These are phyloP conservation scores for Otatea glauca DNA, from an alignment of 176 grass and related monocot species.

Conservation along the genomic window DNA sequence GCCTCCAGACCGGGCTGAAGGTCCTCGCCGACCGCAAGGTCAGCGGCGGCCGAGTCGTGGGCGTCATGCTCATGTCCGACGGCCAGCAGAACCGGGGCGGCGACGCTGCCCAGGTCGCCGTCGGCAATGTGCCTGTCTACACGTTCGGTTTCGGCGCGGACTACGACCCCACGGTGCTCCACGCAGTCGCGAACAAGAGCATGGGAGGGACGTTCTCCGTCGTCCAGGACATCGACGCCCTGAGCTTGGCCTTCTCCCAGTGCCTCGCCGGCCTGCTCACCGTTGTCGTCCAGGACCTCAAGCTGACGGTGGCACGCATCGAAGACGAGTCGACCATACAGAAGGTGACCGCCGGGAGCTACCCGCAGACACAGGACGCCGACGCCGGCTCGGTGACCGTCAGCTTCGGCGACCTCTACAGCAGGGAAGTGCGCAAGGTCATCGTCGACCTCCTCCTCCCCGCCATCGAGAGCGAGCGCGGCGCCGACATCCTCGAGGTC, in stretches of 20 bases:
- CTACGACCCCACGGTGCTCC: neutral
- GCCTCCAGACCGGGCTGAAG: slow-evolving; percentile 1
- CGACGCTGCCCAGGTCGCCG: neutral
- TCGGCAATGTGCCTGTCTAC: neutral
- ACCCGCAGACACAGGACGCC: neutral
- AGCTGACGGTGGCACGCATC: neutral
- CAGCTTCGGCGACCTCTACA: slow-evolving; percentile 35
- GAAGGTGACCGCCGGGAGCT: neutral
- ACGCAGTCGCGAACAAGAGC: neutral
- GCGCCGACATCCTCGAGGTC: neutral
- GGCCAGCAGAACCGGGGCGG: neutral
- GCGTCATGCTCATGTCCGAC: slow-evolving; percentile 32
- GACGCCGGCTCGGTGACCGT: neutral
- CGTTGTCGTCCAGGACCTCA: slow-evolving; percentile 10
- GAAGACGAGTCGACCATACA: neutral
- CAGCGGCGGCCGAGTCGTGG: neutral
- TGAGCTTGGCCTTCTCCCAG: slow-evolving; percentile 10
- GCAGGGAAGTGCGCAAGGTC: slow-evolving; percentile 13
- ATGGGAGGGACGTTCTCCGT: neutral
- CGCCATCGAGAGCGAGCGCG: neutral
- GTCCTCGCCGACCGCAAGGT: slow-evolving; percentile 17
- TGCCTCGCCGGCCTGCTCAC: slow-evolving; percentile 32
- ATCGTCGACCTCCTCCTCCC: neutral
- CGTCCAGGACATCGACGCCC: neutral
- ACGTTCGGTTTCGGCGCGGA: neutral